phyloP scores from a whole-genome alignment of 202 grass and related monocot species.

The Brachypodium distachyon region DNA sequence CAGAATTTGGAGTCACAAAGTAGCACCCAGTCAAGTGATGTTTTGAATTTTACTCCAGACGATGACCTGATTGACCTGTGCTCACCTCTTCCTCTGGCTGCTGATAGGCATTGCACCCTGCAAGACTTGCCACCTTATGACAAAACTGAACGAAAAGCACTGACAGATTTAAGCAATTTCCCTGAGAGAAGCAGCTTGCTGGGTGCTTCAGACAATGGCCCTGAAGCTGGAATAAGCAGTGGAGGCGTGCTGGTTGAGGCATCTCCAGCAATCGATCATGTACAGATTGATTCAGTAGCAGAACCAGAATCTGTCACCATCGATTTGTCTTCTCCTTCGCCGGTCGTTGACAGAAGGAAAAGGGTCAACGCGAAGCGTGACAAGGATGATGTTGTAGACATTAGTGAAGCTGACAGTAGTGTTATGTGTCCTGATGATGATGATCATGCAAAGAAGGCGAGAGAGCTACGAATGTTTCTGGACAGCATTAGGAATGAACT shows the following conservation, averaged over 20 bases:
- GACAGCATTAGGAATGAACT: constrained; percentile 49
- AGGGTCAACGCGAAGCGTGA: neutral
- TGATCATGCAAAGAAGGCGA: constrained; percentile 43
- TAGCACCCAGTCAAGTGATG: neutral
- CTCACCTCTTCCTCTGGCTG: neutral
- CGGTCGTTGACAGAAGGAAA: neutral
- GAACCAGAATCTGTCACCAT: constrained; percentile 22
- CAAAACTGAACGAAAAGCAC: constrained; percentile 20
- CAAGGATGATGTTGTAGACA: constrained; percentile 38
- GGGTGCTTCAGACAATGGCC: neutral
- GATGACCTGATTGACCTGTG: neutral
- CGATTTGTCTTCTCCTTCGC: constrained; percentile 45
- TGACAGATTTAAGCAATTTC: constrained; percentile 26
- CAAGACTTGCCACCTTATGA: neutral
- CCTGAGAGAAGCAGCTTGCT: neutral
- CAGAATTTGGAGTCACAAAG: constrained; percentile 3
- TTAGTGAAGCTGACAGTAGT: constrained; percentile 26
- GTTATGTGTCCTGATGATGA: constrained; percentile 29
- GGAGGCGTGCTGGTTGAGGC: neutral
- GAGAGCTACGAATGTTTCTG: constrained; percentile 41
- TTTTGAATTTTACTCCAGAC: neutral
- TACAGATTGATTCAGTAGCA: neutral
- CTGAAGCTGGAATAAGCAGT: neutral
- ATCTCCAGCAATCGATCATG: neutral
- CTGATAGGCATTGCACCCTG: neutral